phyloP scores from a whole-genome alignment of 176 grass and related monocot genomes.

The Oryza rufipogon region DNA sequence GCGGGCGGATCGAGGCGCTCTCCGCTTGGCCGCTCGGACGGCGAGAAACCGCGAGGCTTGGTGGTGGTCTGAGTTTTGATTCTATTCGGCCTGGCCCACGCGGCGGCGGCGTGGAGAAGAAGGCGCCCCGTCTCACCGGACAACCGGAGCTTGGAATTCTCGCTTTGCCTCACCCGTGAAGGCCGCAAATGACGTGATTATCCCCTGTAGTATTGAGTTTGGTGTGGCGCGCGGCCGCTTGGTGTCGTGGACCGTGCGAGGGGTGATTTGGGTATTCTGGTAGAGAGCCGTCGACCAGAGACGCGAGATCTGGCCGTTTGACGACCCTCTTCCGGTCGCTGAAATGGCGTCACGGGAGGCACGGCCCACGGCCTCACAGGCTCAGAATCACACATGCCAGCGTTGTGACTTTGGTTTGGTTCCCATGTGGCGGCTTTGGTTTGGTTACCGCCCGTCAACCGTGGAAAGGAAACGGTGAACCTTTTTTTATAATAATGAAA shows the following conservation, averaged over 20 bases:
- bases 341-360: neutral
- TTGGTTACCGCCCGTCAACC: too few relatives aligned
- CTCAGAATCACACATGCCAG: too few relatives aligned
- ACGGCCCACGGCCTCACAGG: neutral
- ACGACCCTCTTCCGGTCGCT: neutral
- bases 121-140: neutral
- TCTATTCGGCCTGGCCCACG: slow-evolving; percentile 21
- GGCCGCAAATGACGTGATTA: slow-evolving; percentile 20
- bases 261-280: slow-evolving; percentile 9
- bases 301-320: slow-evolving; percentile 21
- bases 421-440: too few relatives aligned
- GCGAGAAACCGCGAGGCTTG: neutral
- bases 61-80: neutral
- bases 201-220: neutral
- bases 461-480: too few relatives aligned
- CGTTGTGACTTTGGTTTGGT: neutral
- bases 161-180: slow-evolving; percentile 29
- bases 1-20: slow-evolving; percentile 29
- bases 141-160: slow-evolving; percentile 24
- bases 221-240: too few relatives aligned
- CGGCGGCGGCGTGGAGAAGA: slow-evolving; percentile 23
- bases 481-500: too few relatives aligned
- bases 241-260: neutral
- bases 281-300: neutral
- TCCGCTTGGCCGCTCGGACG: neutral